Conservation (phyloP, 208 protist species). For the Trypanosoma cruzi region DNA sequence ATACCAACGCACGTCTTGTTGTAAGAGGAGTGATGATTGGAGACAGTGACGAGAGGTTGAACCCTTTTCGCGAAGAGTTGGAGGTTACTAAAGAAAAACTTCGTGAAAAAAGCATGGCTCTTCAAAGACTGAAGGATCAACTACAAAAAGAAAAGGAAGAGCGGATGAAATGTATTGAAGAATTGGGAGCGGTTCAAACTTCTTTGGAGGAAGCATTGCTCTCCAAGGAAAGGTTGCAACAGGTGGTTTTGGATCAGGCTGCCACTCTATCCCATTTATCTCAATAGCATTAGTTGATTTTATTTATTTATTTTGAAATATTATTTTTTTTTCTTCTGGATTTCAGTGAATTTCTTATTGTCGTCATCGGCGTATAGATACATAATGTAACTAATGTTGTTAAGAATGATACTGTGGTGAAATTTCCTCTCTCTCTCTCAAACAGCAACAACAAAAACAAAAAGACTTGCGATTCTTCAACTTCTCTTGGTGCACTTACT, state of each 20-base stretch:
- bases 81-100: constrained; percentile 23
- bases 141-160: constrained; percentile 33
- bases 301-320: not conserved
- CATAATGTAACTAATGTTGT: no score
- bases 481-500: no score
- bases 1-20: constrained; percentile 72
- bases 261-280: constrained; percentile 67
- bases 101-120: constrained; percentile 21
- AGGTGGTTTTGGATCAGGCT: constrained; percentile 80
- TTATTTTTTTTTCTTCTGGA: not conserved
- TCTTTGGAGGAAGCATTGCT: constrained; percentile 47
- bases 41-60: constrained; percentile 30
- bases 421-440: no score
- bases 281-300: constrained; percentile 25
- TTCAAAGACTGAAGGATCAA: constrained; percentile 28
- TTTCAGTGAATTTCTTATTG: not conserved
- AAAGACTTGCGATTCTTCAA: no score
- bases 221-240: constrained; percentile 78
- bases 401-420: constrained; percentile 2
- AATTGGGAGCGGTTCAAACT: constrained; percentile 35
- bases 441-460: no score
- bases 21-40: constrained; percentile 51
- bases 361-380: not conserved
- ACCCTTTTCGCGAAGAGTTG: constrained; percentile 32
- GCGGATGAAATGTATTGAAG: constrained; percentile 16